Conservation (phyloP, 768 basidiomycete genomes). For the Rhodotorula sphaerocarpa region DNA sequence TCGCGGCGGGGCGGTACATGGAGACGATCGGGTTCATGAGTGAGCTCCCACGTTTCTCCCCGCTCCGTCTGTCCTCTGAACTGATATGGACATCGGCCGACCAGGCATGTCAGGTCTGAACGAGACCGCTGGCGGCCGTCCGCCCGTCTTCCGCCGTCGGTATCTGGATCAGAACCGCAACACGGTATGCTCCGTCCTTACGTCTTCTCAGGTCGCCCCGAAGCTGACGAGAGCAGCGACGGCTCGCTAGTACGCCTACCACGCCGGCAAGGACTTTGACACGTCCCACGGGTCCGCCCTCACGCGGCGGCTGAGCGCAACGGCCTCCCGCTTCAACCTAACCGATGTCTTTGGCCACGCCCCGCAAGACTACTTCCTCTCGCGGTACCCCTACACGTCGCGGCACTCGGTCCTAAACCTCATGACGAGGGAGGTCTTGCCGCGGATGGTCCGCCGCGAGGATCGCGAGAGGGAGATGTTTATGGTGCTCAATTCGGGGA, state of each 20-base stretch:
- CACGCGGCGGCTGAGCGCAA: constrained; percentile 51
- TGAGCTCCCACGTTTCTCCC: too few relatives aligned
- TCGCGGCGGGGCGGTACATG: constrained; percentile 83
- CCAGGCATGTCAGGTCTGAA: constrained; percentile 48
- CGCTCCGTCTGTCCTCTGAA: too few relatives aligned
- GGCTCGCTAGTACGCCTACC: constrained; percentile 54
- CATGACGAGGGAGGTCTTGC: constrained; percentile 48
- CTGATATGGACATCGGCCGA: not conserved
- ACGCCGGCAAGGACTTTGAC: constrained; percentile 58
- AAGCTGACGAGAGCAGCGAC: too few relatives aligned
- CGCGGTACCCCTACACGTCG: constrained; percentile 47
- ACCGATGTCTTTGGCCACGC: constrained; percentile 59
- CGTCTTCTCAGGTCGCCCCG: not conserved
- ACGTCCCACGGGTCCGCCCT: constrained; percentile 53
- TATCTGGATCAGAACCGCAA: constrained; percentile 74
- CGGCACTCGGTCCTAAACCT: constrained; percentile 40
- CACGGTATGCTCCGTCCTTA: constrained; percentile 48
- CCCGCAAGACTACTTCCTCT: constrained; percentile 60
- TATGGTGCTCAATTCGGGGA: constrained; percentile 42
- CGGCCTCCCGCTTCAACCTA: constrained; percentile 58
- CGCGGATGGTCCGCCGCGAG: constrained; percentile 53
- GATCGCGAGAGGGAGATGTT: constrained; percentile 35
- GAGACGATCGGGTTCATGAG: constrained; percentile 83
- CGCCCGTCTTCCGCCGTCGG: constrained; percentile 54
- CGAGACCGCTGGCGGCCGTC: constrained; percentile 40